phyloP scores from a whole-genome alignment of 2,329 filamentous ascomycete species.

The Macrophomina pseudophaseolina region DNA sequence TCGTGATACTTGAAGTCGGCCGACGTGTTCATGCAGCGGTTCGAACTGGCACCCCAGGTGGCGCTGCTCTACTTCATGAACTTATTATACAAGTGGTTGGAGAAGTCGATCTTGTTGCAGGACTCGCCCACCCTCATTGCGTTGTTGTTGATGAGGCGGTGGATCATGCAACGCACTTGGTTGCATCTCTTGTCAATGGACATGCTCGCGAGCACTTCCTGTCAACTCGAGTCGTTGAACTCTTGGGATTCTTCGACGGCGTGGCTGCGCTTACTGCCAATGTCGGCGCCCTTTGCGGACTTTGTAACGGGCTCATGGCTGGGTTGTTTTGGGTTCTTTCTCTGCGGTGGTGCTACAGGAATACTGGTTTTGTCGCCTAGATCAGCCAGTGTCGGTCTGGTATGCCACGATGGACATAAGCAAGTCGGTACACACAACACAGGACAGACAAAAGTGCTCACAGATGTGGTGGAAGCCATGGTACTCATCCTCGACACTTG shows the following conservation, averaged over 20 bases:
- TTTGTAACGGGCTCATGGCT: background rate
- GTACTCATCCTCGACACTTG: no score
- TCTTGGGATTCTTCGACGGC: background rate
- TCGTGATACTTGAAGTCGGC: slow-evolving; percentile 59
- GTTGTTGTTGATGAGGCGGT: slow-evolving; percentile 47
- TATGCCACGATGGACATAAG: background rate
- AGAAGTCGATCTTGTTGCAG: slow-evolving; percentile 46
- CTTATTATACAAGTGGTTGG: slow-evolving; percentile 41
- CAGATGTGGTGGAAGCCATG: no score
- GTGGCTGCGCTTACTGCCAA: slow-evolving; percentile 1
- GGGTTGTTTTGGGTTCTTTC: no score
- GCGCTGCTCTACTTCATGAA: slow-evolving; percentile 59
- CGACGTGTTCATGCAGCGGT: slow-evolving; percentile 37
- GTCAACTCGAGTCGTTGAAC: slow-evolving; percentile 2
- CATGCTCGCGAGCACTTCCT: background rate
- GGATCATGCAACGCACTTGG: slow-evolving; percentile 50
- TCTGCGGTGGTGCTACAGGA: background rate
- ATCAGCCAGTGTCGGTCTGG: background rate
- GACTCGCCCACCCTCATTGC: slow-evolving; percentile 55
- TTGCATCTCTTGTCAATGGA: slow-evolving; percentile 30
- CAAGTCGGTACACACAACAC: background rate
- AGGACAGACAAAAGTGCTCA: no score
- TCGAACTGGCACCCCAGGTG: slow-evolving; percentile 39
- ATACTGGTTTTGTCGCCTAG: background rate
- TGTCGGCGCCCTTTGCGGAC: background rate